These are phyloP conservation scores for Stylosanthes scabra DNA, from an alignment of 331 rosid species.

Conservation along the genomic window DNA sequence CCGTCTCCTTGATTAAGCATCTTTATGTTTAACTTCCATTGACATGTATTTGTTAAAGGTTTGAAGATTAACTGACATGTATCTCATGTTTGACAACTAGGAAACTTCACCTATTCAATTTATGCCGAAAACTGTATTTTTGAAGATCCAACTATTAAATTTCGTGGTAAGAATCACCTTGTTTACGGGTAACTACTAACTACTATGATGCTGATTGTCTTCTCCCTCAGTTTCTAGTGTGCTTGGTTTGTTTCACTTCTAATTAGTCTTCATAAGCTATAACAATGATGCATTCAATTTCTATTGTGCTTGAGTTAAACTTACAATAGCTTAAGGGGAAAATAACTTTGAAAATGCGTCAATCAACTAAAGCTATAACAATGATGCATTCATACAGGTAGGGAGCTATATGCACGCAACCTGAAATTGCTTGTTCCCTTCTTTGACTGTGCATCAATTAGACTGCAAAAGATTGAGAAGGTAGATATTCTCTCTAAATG, in stretches of 20 bases:
- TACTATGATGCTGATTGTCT: background rate
- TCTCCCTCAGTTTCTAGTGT: background rate
- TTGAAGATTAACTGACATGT: constrained; percentile 1
- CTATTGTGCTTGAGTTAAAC: too few relatives aligned
- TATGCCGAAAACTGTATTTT: constrained; percentile 77
- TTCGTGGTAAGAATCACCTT: constrained; percentile 60
- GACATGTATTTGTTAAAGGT: background rate
- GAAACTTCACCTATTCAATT: constrained; percentile 72
- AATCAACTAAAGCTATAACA: constrained; percentile 32
- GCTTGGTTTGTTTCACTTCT: constrained; percentile 7
- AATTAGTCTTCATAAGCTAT: background rate
- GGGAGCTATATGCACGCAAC: constrained; percentile 84
- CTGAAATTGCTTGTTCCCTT: constrained; percentile 96
- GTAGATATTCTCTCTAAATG: constrained; percentile 46
- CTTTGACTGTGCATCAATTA: constrained; percentile 77
- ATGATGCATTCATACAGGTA: constrained; percentile 62
- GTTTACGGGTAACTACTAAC: background rate
- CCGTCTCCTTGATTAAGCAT: background rate
- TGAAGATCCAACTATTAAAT: constrained; percentile 93
- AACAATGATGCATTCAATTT: background rate
- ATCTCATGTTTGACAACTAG: constrained; percentile 47
- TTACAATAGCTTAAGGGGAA: background rate
- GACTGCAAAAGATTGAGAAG: constrained; percentile 72
- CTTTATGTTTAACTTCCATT: constrained; percentile 9
- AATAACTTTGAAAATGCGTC: background rate